Conservation (phyloP, 1,284 basidiomycete species). For the Gomphus sp. region DNA sequence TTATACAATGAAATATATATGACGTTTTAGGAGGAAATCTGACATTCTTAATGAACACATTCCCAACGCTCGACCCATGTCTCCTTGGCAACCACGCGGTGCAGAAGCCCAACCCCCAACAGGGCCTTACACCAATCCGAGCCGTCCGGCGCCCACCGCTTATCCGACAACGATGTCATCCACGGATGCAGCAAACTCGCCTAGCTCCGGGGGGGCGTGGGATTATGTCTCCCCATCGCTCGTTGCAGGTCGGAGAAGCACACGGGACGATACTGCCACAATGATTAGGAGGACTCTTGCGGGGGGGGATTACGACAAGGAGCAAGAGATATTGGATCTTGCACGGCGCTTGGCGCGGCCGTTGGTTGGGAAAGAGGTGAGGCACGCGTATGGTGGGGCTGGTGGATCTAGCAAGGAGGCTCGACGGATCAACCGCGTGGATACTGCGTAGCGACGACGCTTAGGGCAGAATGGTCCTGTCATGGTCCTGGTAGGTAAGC, state of each 20-base stretch:
- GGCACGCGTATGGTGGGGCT: slow-evolving; percentile 1
- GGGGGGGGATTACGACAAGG: slow-evolving; percentile 26
- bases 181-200: slow-evolving; percentile 12
- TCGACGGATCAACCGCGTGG: slow-evolving; percentile 51
- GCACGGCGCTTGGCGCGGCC: slow-evolving; percentile 53
- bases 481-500: too few species aligned
- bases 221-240: background rate
- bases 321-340: slow-evolving; percentile 42
- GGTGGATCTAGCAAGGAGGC: slow-evolving; percentile 32
- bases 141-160: background rate
- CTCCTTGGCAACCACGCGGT: slow-evolving; percentile 27
- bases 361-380: slow-evolving; percentile 19
- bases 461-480: background rate
- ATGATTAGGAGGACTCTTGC: slow-evolving; percentile 69
- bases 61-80: slow-evolving; percentile 42
- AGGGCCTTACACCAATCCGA: slow-evolving; percentile 4
- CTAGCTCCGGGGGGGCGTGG: slow-evolving; percentile 12
- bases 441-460: slow-evolving; percentile 37
- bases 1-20: too few species aligned
- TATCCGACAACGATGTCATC: slow-evolving; percentile 18
- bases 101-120: background rate
- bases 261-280: slow-evolving; percentile 45
- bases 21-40: slow-evolving; percentile 58
- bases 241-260: slow-evolving; percentile 34
- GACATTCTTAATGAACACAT: slow-evolving; percentile 93